Percentiles rank a stretch among this genome's conserved stretches.
Conservation (phyloP, 352 stramenopile species). For the Phytophthora meadii region DNA sequence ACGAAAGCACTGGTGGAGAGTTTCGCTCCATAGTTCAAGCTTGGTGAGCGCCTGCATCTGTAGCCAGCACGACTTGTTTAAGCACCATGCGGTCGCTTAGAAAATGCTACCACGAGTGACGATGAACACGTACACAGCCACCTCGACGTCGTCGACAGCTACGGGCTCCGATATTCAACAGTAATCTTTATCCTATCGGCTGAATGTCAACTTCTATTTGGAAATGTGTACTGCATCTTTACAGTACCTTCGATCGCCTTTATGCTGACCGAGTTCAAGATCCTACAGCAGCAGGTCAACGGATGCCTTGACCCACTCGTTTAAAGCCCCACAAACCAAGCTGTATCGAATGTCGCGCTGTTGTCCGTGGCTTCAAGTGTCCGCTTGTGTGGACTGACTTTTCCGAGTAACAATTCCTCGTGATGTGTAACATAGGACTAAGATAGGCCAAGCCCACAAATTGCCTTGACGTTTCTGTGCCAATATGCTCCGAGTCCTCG, state of each 20-base stretch:
- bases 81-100: slow-evolving; percentile 28
- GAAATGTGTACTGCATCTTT: not conserved
- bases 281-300: not conserved
- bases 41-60: slow-evolving; percentile 7
- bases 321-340: slow-evolving; percentile 16
- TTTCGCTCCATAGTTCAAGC: slow-evolving; percentile 1
- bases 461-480: slow-evolving; percentile 18
- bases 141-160: slow-evolving; percentile 17
- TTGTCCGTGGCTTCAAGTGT: slow-evolving; percentile 18
- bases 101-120: slow-evolving; percentile 17
- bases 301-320: not conserved
- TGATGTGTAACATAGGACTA: slow-evolving; percentile 31
- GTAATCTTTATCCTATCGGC: not conserved
- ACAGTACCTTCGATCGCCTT: slow-evolving; percentile 1
- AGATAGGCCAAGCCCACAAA: slow-evolving; percentile 32
- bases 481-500: slow-evolving; percentile 11
- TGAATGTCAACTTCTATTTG: slow-evolving; percentile 12
- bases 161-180: slow-evolving; percentile 7
- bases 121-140: slow-evolving; percentile 14
- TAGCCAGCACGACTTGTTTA: slow-evolving; percentile 16
- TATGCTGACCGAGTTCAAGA: slow-evolving; percentile 3
- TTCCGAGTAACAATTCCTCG: slow-evolving; percentile 22
- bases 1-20: slow-evolving; percentile 16
- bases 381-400: slow-evolving; percentile 29
- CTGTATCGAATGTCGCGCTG: not conserved